Percentiles rank a stretch among this genome's conserved stretches.
phyloP scores from a whole-genome alignment of 2,329 filamentous ascomycete species.

The Alternaria ethzedia region DNA sequence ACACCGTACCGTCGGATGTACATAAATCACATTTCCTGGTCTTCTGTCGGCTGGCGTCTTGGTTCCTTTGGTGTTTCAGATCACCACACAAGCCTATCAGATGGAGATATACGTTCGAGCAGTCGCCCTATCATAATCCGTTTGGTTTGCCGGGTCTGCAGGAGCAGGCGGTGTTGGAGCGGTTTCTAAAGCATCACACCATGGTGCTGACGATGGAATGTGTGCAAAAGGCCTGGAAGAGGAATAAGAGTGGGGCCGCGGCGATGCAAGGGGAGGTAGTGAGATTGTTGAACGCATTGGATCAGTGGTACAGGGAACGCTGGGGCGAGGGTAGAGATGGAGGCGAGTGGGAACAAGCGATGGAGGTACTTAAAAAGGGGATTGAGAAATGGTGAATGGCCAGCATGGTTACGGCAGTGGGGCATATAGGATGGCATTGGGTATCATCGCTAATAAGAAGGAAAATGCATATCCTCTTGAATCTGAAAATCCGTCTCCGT shows the following conservation, averaged over 20 bases:
- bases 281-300: conserved; percentile 10
- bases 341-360: conserved; percentile 1
- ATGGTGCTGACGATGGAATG: conserved; percentile 6
- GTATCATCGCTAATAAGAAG: neutral
- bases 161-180: neutral
- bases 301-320: neutral
- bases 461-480: neutral
- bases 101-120: conserved; percentile 18
- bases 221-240: conserved; percentile 13
- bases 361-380: neutral
- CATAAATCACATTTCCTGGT: conserved; percentile 21
- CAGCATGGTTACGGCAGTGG: neutral
- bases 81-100: neutral
- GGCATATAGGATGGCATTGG: neutral
- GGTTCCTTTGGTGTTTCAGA: conserved; percentile 15
- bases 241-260: neutral
- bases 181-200: conserved; percentile 5
- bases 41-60: conserved; percentile 25
- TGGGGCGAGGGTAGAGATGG: neutral
- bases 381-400: conserved; percentile 10
- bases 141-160: neutral
- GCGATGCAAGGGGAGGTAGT: conserved; percentile 8
- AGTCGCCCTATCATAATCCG: conserved; percentile 3
- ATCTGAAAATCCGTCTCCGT: neutral
- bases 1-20: conserved; percentile 1